Base-by-base conservation (phyloP, 2,329 filamentous ascomycete species). In the Microascus cirrosus region DNA sequence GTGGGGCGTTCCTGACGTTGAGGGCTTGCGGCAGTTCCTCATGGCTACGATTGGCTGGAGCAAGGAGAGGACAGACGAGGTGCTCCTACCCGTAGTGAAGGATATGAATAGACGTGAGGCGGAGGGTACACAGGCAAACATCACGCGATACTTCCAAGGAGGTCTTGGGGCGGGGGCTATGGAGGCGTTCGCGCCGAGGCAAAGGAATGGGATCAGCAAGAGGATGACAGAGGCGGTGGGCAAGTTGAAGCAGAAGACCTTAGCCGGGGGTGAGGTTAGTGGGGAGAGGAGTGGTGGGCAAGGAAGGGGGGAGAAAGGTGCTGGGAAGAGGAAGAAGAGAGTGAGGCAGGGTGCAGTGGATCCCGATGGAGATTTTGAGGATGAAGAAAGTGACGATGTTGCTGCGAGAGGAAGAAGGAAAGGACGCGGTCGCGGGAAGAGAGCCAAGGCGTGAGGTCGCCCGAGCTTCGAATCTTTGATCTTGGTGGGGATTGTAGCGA, bases 71-170 rank as follows among this genome's bases (percentile, higher is more conserved):
- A 97, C 93, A 0, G 94, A 99, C 66, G 94, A 99, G 70, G 89
- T 99, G 2, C 81, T 99, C 1, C 90, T 99, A 1, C 94, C 94
- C 0, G 95, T 99, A 1, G 94, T 99, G 62, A 81, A 86, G 59
- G 94, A 99, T 66, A 95, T 99, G 89, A 97, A 97, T 68, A 82
- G 84, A 3, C 80, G 94, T 45, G 88, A 90, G 62, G 79, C 84
- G 32, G 94, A 97, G 73, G 94, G 94, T 7, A 97, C 93, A 20
- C 94, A 99, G 75, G 86, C 85, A 59, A 99, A 99, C 64, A 96
- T 99, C 63, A 99, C 94, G n/a, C 79, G 85, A 25, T 99, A 86
- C 70, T 96, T 97, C 69, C 82, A 84, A 13, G 93, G 93, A 0
- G 73, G 75, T 4, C 85, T 90, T 0, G 89, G 89, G 0, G 79